A percentile compares a stretch with the other conserved stretches of the same genome.
Evolutionary conservation across 768 basidiomycete genomes (phyloP).

Genomic region (Mycena polygramma): DNA sequence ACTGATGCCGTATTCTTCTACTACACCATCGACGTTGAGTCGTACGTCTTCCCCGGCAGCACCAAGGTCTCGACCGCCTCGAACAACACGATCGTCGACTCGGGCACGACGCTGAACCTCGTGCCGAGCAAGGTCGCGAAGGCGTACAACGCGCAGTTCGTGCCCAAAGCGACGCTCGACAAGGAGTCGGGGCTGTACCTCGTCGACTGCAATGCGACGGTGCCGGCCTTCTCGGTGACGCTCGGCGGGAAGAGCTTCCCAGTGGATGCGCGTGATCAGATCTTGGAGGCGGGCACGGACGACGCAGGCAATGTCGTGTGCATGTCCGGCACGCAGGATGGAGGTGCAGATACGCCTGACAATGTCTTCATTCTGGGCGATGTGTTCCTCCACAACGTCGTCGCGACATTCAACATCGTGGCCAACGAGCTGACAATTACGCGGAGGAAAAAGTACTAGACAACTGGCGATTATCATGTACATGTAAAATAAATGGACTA

Average conservation of each 20-base stretch:
- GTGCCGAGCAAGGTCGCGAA: constrained; percentile 37
- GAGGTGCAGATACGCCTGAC: neutral
- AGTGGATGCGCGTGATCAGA: constrained; percentile 33
- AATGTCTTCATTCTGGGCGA: constrained; percentile 40
- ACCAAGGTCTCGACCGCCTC: constrained; percentile 11
- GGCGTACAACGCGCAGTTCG: constrained; percentile 36
- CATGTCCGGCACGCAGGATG: constrained; percentile 9
- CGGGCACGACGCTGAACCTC: constrained; percentile 38
- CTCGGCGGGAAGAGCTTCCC: constrained; percentile 36
- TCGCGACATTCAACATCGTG: constrained; percentile 39
- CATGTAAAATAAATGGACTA: no score
- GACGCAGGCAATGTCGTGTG: constrained; percentile 19
- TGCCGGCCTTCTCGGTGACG: constrained; percentile 35
- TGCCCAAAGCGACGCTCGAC: constrained; percentile 28
- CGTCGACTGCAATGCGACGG: constrained; percentile 35
- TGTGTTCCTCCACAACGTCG: constrained; percentile 43
- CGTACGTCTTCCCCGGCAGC: constrained; percentile 36
- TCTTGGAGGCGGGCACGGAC: constrained; percentile 24
- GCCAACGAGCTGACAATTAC: constrained; percentile 35
- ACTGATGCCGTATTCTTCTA: constrained; percentile 20
- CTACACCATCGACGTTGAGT: constrained; percentile 36
- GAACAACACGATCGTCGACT: constrained; percentile 26
- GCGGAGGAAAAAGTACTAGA: constrained; percentile 34
- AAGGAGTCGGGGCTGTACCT: constrained; percentile 20
- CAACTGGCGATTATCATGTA: neutral